Conservation (phyloP, 805 yeast genomes). For the Dipodascus albidus region DNA sequence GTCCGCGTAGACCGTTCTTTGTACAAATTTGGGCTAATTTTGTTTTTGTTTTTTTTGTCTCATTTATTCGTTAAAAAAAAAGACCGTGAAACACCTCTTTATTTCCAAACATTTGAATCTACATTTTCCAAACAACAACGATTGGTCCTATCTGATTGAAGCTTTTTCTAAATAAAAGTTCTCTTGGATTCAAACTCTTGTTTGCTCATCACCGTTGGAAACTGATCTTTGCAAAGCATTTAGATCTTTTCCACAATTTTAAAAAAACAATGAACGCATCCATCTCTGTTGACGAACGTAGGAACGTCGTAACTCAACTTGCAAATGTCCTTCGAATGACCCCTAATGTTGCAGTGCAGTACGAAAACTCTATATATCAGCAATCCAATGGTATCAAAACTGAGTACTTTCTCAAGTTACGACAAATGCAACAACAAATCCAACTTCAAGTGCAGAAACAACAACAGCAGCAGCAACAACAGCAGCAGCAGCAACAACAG, state of each 20-base stretch:
- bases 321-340: background rate
- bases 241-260: background rate
- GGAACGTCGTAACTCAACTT: background rate
- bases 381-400: background rate
- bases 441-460: background rate
- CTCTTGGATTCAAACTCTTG: background rate
- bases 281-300: background rate
- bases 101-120: background rate
- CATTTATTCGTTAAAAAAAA: background rate
- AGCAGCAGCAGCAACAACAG: background rate
- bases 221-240: background rate
- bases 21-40: background rate
- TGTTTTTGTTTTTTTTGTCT: background rate
- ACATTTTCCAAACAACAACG: no score
- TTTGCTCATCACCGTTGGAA: background rate
- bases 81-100: background rate
- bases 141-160: no score
- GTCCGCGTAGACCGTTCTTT: background rate
- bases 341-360: background rate
- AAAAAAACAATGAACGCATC: background rate
- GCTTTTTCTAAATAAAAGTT: background rate
- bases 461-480: background rate
- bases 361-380: background rate
- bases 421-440: background rate
- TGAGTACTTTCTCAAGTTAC: background rate